Conservation (phyloP, 2,329 filamentous ascomycete species). For the Septoria linicola region DNA sequence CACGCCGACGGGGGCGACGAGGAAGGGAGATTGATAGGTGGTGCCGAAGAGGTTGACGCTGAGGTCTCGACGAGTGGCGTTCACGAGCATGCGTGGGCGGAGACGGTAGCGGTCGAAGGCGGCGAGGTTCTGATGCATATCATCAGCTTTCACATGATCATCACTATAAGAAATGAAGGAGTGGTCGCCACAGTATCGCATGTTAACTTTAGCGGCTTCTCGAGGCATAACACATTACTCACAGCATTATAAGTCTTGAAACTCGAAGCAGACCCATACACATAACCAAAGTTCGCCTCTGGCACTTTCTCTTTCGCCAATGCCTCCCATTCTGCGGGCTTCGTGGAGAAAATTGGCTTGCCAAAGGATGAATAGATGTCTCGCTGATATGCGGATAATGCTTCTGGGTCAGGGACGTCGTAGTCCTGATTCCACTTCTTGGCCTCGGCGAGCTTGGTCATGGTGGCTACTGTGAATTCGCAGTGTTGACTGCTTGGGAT, state of each 20-base stretch:
- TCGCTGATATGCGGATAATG: conserved; percentile 33
- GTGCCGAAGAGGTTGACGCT: conserved; percentile 40
- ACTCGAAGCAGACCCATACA: conserved; percentile 41
- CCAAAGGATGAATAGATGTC: conserved; percentile 42
- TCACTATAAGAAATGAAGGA: background rate
- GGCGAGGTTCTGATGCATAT: conserved; percentile 34
- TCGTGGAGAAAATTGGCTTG: conserved; percentile 43
- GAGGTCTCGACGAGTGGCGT: conserved; percentile 38
- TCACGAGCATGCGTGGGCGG: conserved; percentile 43
- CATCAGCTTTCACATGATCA: background rate
- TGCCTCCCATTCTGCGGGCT: conserved; percentile 42
- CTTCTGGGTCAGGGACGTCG: conserved; percentile 40
- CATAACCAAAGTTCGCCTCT: conserved; percentile 42
- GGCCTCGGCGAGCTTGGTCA: conserved; percentile 24
- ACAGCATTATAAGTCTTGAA: conserved; percentile 38
- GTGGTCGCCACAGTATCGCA: no score
- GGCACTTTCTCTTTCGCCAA: conserved; percentile 39
- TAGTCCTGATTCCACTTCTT: conserved; percentile 24
- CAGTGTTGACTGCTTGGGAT: no score
- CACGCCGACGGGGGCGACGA: conserved; percentile 69
- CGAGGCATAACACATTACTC: background rate
- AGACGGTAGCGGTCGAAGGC: conserved; percentile 44
- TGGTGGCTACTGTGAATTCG: conserved; percentile 8
- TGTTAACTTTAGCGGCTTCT: no score
- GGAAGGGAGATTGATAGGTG: conserved; percentile 52